These are phyloP conservation scores for Tetradesmus obliquus DNA, from an alignment of 139 green algal species.

Conservation along the genomic window DNA sequence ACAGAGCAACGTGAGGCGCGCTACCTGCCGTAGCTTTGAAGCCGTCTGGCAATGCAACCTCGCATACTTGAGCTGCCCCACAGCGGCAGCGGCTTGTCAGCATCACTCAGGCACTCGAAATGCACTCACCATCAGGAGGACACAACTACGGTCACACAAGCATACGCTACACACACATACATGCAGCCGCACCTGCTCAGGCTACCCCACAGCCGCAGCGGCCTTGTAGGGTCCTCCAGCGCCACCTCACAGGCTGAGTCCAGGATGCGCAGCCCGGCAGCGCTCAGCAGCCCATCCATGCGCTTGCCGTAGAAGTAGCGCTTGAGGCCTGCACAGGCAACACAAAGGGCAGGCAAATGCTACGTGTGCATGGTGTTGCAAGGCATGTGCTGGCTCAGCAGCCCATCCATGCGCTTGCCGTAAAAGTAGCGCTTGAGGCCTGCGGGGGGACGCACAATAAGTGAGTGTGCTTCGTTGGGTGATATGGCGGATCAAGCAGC, in stretches of 20 bases:
- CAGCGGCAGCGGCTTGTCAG: too few relatives aligned
- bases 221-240: constrained; percentile 56
- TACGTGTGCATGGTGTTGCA: too few relatives aligned
- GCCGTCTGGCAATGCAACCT: too few relatives aligned
- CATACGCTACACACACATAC: too few relatives aligned
- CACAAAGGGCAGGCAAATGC: background rate
- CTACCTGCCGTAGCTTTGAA: too few relatives aligned
- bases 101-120: too few relatives aligned
- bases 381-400: constrained; percentile 18
- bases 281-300: constrained; percentile 66
- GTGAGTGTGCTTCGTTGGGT: background rate
- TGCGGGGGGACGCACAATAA: background rate
- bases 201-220: constrained; percentile 57
- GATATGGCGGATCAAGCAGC: background rate
- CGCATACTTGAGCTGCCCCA: too few relatives aligned
- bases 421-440: constrained; percentile 89
- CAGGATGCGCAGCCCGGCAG: constrained; percentile 76
- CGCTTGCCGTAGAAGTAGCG: constrained; percentile 83
- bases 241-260: constrained; percentile 73
- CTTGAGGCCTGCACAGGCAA: constrained; percentile 77
- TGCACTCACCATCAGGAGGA: too few relatives aligned
- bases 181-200: too few relatives aligned
- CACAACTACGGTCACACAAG: too few relatives aligned
- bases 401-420: constrained; percentile 77
- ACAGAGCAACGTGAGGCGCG: too few relatives aligned